phyloP scores from a whole-genome alignment of 129 eudicot species.

The Cynara cardunculus region DNA sequence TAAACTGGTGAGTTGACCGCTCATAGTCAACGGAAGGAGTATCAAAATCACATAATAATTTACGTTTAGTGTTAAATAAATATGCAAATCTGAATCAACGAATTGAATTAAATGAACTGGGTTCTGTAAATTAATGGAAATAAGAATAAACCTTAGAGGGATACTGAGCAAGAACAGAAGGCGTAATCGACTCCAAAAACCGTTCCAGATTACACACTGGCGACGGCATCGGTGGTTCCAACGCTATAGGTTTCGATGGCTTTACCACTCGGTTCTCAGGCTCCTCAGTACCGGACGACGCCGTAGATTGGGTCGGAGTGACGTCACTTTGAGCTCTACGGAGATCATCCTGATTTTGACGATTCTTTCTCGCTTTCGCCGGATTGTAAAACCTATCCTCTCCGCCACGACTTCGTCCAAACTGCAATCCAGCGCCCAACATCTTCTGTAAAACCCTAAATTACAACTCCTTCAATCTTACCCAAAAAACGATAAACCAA shows the following conservation, averaged over 20 bases:
- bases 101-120: background rate
- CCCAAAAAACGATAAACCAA: slow-evolving; percentile 8
- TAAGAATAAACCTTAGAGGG: slow-evolving; percentile 62
- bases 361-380: slow-evolving; percentile 63
- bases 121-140: background rate
- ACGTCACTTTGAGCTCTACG: slow-evolving; percentile 62
- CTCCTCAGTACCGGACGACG: slow-evolving; percentile 25
- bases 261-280: slow-evolving; percentile 23
- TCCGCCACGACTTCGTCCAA: slow-evolving; percentile 65
- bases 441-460: slow-evolving; percentile 38
- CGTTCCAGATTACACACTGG: slow-evolving; percentile 70
- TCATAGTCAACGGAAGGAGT: slow-evolving; percentile 5
- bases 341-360: slow-evolving; percentile 43
- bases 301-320: slow-evolving; percentile 31
- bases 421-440: slow-evolving; percentile 88
- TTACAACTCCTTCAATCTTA: slow-evolving; percentile 13
- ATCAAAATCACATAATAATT: background rate
- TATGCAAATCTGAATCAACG: background rate
- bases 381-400: slow-evolving; percentile 86
- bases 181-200: slow-evolving; percentile 73
- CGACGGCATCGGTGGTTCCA: slow-evolving; percentile 29
- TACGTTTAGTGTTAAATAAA: background rate
- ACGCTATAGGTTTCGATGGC: slow-evolving; percentile 25
- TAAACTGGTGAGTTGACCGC: slow-evolving; percentile 16
- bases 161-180: slow-evolving; percentile 74